Conservation (phyloP, 805 yeast species). For the Metschnikowia cerradonensis region DNA sequence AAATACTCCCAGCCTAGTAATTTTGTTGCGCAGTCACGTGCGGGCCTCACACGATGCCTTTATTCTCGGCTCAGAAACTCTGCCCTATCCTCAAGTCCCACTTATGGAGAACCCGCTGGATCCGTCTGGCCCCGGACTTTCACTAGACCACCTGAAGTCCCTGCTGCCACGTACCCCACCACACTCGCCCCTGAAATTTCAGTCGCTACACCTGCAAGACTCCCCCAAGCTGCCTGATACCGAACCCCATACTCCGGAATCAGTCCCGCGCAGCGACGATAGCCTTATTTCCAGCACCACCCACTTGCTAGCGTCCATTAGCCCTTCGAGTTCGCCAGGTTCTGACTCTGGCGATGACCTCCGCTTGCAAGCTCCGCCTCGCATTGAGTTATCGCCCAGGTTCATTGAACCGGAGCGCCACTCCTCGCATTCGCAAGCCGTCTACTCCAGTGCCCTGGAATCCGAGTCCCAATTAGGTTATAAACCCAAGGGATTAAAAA, state of each 20-base stretch:
- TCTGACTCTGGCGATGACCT: neutral
- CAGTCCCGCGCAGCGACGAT: neutral
- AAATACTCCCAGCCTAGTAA: neutral
- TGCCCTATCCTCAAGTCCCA: neutral
- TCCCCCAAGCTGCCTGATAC: neutral
- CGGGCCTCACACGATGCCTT: neutral
- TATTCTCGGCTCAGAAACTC: neutral
- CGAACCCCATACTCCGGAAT: conserved; percentile 3
- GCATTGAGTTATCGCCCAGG: neutral
- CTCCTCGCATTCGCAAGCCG: conserved; percentile 2
- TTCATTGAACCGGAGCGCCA: neutral
- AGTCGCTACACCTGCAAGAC: neutral
- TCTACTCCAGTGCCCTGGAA: conserved; percentile 20
- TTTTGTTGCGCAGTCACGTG: neutral
- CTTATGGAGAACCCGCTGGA: conserved; percentile 1
- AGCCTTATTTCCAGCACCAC: neutral
- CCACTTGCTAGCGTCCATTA: neutral
- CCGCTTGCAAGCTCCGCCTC: neutral
- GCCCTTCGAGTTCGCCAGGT: conserved; percentile 1
- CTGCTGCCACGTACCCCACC: neutral
- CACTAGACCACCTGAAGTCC: neutral
- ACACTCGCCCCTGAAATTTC: neutral
- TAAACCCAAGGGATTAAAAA: conserved; percentile 7
- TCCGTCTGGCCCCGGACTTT: neutral
- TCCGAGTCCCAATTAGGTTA: conserved; percentile 12